phyloP scores from a whole-genome alignment of 352 stramenopile species.

The Blastocystis sp. region DNA sequence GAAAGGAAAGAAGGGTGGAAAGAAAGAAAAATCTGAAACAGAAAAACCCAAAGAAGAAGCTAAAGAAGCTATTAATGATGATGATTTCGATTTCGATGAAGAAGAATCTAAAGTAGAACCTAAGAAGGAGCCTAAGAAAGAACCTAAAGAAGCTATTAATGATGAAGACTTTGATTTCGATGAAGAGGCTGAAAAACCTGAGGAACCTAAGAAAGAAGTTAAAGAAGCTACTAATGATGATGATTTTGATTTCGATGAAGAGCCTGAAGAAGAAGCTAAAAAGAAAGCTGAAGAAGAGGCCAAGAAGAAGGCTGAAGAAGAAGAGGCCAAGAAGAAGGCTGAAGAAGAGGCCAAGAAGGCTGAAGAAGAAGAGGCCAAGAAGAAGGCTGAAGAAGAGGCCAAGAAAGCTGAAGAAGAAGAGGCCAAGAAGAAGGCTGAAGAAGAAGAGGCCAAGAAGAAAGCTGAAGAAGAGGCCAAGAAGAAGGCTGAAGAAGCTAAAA shows the following conservation, averaged over 20 bases:
- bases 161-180: slow-evolving; percentile 40
- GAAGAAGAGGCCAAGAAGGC: background rate
- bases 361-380: background rate
- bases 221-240: background rate
- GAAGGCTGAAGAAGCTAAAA: background rate
- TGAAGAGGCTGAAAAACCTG: background rate
- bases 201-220: background rate
- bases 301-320: slow-evolving; percentile 20
- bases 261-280: background rate
- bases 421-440: background rate
- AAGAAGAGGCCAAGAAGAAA: slow-evolving; percentile 6
- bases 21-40: slow-evolving; percentile 46
- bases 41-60: background rate
- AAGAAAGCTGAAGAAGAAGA: slow-evolving; percentile 11
- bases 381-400: slow-evolving; percentile 3
- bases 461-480: background rate
- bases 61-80: slow-evolving; percentile 43
- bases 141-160: background rate
- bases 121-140: background rate
- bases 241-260: background rate
- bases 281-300: slow-evolving; percentile 22
- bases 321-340: slow-evolving; percentile 34
- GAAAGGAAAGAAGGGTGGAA: slow-evolving; percentile 23
- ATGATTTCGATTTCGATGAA: slow-evolving; percentile 38
- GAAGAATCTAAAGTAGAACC: slow-evolving; percentile 8